These are phyloP conservation scores for Candida nitratophila DNA, from an alignment of 805 yeast genomes.

Conservation along the genomic window DNA sequence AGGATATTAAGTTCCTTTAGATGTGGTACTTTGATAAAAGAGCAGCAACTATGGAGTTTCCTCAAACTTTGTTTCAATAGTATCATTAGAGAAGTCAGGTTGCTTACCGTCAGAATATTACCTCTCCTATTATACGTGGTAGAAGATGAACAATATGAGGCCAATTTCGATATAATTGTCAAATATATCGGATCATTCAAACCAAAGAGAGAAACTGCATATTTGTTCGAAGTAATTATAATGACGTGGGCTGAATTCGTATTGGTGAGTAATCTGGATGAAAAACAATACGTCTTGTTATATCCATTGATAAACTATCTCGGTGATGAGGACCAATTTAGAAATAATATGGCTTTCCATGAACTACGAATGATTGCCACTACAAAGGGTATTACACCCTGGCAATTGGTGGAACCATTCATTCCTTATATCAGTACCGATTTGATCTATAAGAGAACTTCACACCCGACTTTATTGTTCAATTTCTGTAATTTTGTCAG, in stretches of 20 bases:
- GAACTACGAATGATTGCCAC: slow-evolving; percentile 53
- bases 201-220: slow-evolving; percentile 23
- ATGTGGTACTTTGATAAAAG: slow-evolving; percentile 33
- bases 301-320: slow-evolving; percentile 60
- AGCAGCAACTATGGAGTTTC: slow-evolving; percentile 30
- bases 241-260: slow-evolving; percentile 62
- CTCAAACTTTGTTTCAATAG: slow-evolving; percentile 32
- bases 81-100: slow-evolving; percentile 48
- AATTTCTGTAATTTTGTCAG: slow-evolving; percentile 61
- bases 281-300: slow-evolving; percentile 57
- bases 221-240: slow-evolving; percentile 52
- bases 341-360: slow-evolving; percentile 62
- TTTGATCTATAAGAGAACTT: slow-evolving; percentile 46
- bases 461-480: slow-evolving; percentile 46
- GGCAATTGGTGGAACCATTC: slow-evolving; percentile 74
- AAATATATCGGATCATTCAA: slow-evolving; percentile 34
- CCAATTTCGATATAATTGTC: slow-evolving; percentile 38
- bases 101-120: slow-evolving; percentile 43
- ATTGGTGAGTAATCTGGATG: slow-evolving; percentile 50
- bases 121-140: slow-evolving; percentile 44
- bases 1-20: slow-evolving; percentile 46
- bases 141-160: slow-evolving; percentile 32
- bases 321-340: slow-evolving; percentile 58
- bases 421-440: slow-evolving; percentile 64
- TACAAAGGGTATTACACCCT: slow-evolving; percentile 55